Conservation (phyloP, 345 rosid species). For the Arabidopsis suecica region DNA sequence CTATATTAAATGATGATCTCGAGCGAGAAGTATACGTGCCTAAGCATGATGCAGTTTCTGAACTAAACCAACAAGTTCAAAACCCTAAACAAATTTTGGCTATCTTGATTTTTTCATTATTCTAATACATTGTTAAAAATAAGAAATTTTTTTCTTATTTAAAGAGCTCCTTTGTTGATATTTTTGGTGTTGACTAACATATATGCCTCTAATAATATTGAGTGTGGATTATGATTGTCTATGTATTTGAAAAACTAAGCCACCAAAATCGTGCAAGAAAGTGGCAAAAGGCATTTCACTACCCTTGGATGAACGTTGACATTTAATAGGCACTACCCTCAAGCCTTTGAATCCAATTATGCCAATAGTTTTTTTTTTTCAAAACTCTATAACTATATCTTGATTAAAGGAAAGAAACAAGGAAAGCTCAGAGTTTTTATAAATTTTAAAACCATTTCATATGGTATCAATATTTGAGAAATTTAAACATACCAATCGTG, state of each 20-base stretch:
- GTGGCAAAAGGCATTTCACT: not conserved
- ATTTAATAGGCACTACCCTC: not conserved
- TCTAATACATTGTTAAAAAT: too few relatives aligned
- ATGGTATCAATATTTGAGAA: too few relatives aligned
- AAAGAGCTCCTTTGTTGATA: not conserved
- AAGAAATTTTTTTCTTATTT: too few relatives aligned
- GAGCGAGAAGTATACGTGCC: not conserved
- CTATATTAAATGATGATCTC: not conserved
- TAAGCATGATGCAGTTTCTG: not conserved
- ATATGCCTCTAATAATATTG: too few relatives aligned
- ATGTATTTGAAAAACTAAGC: too few relatives aligned
- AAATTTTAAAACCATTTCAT: too few relatives aligned
- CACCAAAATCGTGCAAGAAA: too few relatives aligned
- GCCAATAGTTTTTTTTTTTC: too few relatives aligned
- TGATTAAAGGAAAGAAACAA: fast-evolving
- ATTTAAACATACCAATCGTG: too few relatives aligned
- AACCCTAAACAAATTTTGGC: not conserved
- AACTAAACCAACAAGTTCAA: not conserved
- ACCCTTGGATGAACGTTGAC: not conserved
- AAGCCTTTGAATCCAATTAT: not conserved
- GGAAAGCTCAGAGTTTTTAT: not conserved
- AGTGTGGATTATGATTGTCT: too few relatives aligned
- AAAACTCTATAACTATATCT: not conserved
- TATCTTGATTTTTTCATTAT: not conserved
- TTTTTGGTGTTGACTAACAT: too few relatives aligned